Evolutionary conservation across 2,329 filamentous ascomycete genomes (phyloP).

Genomic region (Fusarium brevicatenulatum): DNA sequence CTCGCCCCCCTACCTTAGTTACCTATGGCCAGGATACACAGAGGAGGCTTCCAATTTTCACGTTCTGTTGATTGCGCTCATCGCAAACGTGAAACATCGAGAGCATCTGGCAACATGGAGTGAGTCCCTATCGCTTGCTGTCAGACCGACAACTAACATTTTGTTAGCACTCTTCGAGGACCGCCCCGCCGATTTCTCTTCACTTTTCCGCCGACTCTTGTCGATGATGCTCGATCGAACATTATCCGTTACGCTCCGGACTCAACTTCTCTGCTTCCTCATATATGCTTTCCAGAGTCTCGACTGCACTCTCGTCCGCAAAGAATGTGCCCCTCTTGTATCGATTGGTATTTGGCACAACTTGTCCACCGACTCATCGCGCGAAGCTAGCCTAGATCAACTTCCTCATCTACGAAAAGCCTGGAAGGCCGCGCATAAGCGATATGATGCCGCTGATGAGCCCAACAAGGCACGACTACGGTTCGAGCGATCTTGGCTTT

Average conservation of each 20-base stretch:
- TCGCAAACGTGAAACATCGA: slow-evolving; percentile 87
- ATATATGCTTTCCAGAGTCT: slow-evolving; percentile 94
- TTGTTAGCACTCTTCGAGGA: slow-evolving; percentile 76
- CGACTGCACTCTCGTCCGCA: slow-evolving; percentile 87
- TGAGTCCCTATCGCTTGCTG: slow-evolving; percentile 51
- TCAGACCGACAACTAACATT: slow-evolving; percentile 26
- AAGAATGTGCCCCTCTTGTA: slow-evolving; percentile 95
- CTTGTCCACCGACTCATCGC: slow-evolving; percentile 78
- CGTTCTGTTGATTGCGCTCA: slow-evolving; percentile 84
- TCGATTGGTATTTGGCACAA: slow-evolving; percentile 98
- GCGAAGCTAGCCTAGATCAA: slow-evolving; percentile 78
- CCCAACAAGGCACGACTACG: slow-evolving; percentile 79
- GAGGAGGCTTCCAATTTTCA: slow-evolving; percentile 93
- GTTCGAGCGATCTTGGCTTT: slow-evolving; percentile 95
- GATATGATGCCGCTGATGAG: slow-evolving; percentile 88
- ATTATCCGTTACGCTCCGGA: slow-evolving; percentile 73
- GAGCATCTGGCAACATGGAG: slow-evolving; percentile 91
- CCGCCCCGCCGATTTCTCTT: slow-evolving; percentile 83
- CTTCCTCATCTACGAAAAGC: slow-evolving; percentile 82
- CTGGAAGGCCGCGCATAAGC: slow-evolving; percentile 87
- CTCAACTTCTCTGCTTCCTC: slow-evolving; percentile 88
- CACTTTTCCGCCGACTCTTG: slow-evolving; percentile 87
- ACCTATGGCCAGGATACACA: slow-evolving; percentile 92
- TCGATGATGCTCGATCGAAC: slow-evolving; percentile 83
- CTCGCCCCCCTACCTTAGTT: slow-evolving; percentile 60